phyloP scores from a whole-genome alignment of 2,329 filamentous ascomycete species.

The Pseudogymnoascus sp. region DNA sequence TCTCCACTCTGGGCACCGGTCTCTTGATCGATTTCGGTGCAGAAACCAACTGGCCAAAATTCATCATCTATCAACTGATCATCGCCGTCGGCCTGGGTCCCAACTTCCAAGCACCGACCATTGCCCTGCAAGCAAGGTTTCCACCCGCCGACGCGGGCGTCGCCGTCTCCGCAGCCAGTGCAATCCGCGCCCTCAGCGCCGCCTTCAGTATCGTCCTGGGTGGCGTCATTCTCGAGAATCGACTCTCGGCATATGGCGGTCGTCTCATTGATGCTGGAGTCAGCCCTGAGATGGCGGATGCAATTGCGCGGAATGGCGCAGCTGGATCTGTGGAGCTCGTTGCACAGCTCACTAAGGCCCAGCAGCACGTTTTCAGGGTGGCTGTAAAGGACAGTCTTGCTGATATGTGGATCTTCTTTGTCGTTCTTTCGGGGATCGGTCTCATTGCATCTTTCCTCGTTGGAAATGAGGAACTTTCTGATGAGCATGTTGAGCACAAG shows the following conservation, averaged over 20 bases:
- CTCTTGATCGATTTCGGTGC: slow-evolving; percentile 53
- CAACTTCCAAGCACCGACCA: slow-evolving; percentile 60
- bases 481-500: slow-evolving; percentile 41
- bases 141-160: slow-evolving; percentile 54
- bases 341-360: slow-evolving; percentile 10
- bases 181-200: slow-evolving; percentile 60
- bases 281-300: slow-evolving; percentile 22
- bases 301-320: slow-evolving; percentile 12
- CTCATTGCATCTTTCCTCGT: slow-evolving; percentile 35
- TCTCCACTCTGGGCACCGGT: slow-evolving; percentile 56
- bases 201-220: slow-evolving; percentile 64
- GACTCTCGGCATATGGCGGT: slow-evolving; percentile 42
- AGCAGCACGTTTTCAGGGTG: slow-evolving; percentile 7
- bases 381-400: slow-evolving; percentile 9
- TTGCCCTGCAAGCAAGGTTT: slow-evolving; percentile 56
- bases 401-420: slow-evolving; percentile 12
- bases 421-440: slow-evolving; percentile 14
- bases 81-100: slow-evolving; percentile 55
- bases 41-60: slow-evolving; percentile 42
- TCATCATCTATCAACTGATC: slow-evolving; percentile 53
- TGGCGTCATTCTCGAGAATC: slow-evolving; percentile 69
- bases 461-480: slow-evolving; percentile 33
- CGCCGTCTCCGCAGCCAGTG: slow-evolving; percentile 52
- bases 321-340: slow-evolving; percentile 11
- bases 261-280: slow-evolving; percentile 11